A percentile compares a stretch with the other conserved stretches of the same genome.
Conservation (phyloP, 441 rosid genomes). For the Sinapis alba region DNA sequence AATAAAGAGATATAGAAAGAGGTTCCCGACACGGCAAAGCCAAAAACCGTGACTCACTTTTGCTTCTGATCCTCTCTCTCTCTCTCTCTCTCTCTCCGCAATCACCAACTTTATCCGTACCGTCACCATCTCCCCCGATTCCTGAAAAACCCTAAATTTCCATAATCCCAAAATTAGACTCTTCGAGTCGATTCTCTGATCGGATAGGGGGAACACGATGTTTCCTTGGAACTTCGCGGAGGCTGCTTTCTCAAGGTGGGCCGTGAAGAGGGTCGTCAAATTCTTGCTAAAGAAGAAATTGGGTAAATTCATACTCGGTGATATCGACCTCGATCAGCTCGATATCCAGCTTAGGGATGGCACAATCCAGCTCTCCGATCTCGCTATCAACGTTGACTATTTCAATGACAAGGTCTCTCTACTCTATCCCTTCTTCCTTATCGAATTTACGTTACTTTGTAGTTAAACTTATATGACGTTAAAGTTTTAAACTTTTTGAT, state of each 20-base stretch:
- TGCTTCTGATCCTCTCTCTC: slow-evolving; percentile 15
- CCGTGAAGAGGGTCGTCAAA: slow-evolving; percentile 84
- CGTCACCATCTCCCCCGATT: slow-evolving; percentile 21
- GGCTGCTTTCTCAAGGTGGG: slow-evolving; percentile 82
- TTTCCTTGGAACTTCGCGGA: slow-evolving; percentile 84
- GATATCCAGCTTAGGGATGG: slow-evolving; percentile 92
- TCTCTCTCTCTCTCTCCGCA: slow-evolving; percentile 35
- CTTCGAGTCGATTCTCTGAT: slow-evolving; percentile 5
- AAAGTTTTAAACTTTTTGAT: slow-evolving; percentile 3
- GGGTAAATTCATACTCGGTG: slow-evolving; percentile 84
- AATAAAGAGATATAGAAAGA: slow-evolving; percentile 8
- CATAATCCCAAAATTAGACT: not conserved
- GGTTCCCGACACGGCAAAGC: slow-evolving; percentile 27
- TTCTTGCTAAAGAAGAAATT: slow-evolving; percentile 92
- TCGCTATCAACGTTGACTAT: slow-evolving; percentile 89
- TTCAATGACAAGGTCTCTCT: slow-evolving; percentile 69
- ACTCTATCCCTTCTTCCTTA: not conserved
- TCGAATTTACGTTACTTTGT: not conserved
- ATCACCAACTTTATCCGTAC: slow-evolving; percentile 45
- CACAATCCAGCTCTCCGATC: slow-evolving; percentile 76
- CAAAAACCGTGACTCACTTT: slow-evolving; percentile 18
- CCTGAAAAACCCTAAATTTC: slow-evolving; percentile 38
- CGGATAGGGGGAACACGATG: slow-evolving; percentile 49
- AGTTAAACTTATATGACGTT: not conserved
- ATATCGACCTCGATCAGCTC: slow-evolving; percentile 92